These are phyloP conservation scores for Condylostoma magnum DNA, from an alignment of 169 alveolate species.

Conservation along the genomic window DNA sequence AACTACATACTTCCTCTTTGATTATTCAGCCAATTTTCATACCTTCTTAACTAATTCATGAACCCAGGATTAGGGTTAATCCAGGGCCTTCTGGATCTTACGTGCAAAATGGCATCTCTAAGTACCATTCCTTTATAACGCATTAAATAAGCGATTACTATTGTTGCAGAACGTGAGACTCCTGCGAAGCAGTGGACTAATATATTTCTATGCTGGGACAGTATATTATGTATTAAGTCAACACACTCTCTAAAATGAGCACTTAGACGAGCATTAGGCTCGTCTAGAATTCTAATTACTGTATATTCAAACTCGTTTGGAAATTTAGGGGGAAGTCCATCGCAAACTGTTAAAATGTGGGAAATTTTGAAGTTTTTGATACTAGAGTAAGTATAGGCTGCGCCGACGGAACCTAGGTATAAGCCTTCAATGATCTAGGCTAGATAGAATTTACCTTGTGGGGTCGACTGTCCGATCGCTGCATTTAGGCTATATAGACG, in stretches of 20 bases:
- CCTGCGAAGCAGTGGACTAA: conserved; percentile 86
- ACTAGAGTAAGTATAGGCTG: conserved; percentile 39
- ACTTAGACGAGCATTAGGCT: conserved; percentile 37
- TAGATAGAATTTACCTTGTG: conserved; percentile 19
- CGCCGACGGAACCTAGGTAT: conserved; percentile 58
- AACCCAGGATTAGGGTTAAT: conserved; percentile 84
- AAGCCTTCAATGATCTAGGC: conserved; percentile 36
- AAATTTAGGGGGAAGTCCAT: conserved; percentile 41
- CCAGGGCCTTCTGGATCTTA: conserved; percentile 62
- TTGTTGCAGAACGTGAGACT: conserved; percentile 72
- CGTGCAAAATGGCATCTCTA: conserved; percentile 63
- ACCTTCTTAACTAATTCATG: conserved; percentile 44
- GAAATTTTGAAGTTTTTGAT: conserved; percentile 37
- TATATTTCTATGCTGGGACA: conserved; percentile 5
- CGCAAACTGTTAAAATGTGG: conserved; percentile 50
- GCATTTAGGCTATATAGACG: conserved; percentile 19
- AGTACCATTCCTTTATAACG: conserved; percentile 58
- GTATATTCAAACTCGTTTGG: conserved; percentile 44
- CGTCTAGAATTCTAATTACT: conserved; percentile 33
- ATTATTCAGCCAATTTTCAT: not conserved
- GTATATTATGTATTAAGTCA: conserved; percentile 36
- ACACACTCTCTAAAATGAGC: conserved; percentile 36
- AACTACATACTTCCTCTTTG: conserved; percentile 14
- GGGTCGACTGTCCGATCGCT: conserved; percentile 16
- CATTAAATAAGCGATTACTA: conserved; percentile 79